Evolutionary conservation across 495 filamentous ascomycete genomes (phyloP).

Genomic region (Aspergillus wentii): DNA sequence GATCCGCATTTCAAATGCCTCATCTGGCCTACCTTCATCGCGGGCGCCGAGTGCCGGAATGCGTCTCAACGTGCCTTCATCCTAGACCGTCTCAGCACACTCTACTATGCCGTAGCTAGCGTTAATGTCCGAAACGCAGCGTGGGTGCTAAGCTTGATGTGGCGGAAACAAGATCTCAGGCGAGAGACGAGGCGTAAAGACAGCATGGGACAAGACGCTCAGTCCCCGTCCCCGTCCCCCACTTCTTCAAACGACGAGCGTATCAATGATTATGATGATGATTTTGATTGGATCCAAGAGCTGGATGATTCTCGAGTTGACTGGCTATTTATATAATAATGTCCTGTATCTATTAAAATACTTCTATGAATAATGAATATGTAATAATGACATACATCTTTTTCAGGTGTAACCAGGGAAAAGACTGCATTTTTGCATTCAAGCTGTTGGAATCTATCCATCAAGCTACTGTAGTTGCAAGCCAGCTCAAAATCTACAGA

Average conservation of each 20-base stretch:
- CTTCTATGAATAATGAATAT: no score
- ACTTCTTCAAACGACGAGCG: conserved; percentile 4
- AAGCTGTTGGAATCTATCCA: not conserved
- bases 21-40: conserved; percentile 46
- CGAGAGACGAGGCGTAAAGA: conserved; percentile 9
- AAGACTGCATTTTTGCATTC: no score
- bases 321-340: conserved; percentile 41
- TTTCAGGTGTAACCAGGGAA: no score
- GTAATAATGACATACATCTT: no score
- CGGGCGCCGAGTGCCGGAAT: conserved; percentile 38
- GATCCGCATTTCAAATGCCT: conserved; percentile 46
- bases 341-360: no score
- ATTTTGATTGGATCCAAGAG: conserved; percentile 45
- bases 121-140: conserved; percentile 44
- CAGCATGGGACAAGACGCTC: no score
- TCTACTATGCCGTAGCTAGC: conserved; percentile 38
- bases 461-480: no score
- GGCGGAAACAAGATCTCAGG: conserved; percentile 37
- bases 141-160: conserved; percentile 43
- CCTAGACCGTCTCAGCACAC: conserved; percentile 27
- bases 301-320: conserved; percentile 39
- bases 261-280: conserved; percentile 21
- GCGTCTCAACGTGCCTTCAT: conserved; percentile 29
- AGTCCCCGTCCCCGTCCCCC: not conserved
- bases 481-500: no score